A percentile compares a stretch with the other conserved stretches of the same genome.
Evolutionary conservation across 2,329 filamentous ascomycete species (phyloP).

Genomic region (Claviceps lovelessii): DNA sequence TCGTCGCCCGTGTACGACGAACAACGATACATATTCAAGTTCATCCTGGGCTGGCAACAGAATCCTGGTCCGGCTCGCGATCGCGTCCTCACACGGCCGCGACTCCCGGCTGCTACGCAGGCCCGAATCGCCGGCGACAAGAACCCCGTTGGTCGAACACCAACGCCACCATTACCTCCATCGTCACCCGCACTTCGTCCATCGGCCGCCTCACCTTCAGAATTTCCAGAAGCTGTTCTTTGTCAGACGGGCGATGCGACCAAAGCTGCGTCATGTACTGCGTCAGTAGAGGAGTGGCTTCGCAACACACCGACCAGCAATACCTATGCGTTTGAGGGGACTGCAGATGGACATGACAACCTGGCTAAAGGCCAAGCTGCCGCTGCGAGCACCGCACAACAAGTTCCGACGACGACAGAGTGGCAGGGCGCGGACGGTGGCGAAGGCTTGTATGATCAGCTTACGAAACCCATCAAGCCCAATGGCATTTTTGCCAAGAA

Average conservation of each 20-base stretch:
- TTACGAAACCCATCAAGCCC: slow-evolving; percentile 32
- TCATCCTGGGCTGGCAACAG: slow-evolving; percentile 53
- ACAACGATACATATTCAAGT: slow-evolving; percentile 55
- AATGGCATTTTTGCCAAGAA: slow-evolving; percentile 29
- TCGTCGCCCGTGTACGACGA: slow-evolving; percentile 41
- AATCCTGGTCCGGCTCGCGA: slow-evolving; percentile 41
- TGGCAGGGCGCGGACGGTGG: not conserved
- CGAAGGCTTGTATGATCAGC: slow-evolving; percentile 14
- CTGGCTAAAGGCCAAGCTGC: not conserved
- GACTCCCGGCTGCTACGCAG: slow-evolving; percentile 58
- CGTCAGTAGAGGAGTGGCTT: slow-evolving; percentile 17
- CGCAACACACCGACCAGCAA: slow-evolving; percentile 8
- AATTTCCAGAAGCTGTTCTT: not conserved
- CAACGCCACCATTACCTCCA: slow-evolving; percentile 17
- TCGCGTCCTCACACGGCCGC: slow-evolving; percentile 50
- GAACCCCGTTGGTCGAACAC: not conserved
- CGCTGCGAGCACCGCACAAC: not conserved
- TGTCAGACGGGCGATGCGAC: not conserved
- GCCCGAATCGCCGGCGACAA: slow-evolving; percentile 35
- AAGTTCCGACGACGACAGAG: not conserved
- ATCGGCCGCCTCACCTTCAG: not conserved
- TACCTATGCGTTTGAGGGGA: not conserved
- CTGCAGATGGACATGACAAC: not conserved
- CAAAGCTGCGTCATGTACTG: slow-evolving; percentile 12
- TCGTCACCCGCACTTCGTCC: slow-evolving; percentile 10